Evolutionary conservation across 805 yeast species (phyloP).

Genomic region (Martiniozyma abietophila): DNA sequence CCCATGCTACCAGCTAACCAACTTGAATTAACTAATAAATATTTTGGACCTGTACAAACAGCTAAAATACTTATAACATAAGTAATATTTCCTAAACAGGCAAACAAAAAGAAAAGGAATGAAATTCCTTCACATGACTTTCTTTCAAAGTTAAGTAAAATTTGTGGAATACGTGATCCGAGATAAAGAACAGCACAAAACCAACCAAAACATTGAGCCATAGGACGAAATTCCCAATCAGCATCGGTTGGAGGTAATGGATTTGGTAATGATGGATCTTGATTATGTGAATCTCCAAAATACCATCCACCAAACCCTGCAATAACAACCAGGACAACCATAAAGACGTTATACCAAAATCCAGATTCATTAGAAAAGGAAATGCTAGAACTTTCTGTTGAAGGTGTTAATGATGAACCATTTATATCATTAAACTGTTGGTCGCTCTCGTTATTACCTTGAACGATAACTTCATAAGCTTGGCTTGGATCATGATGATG

Average conservation of each 20-base stretch:
- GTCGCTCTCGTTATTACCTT: too few species aligned
- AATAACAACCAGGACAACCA: conserved; percentile 57
- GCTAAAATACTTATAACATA: conserved; percentile 80
- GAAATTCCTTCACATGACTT: conserved; percentile 95
- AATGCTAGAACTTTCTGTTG: too few species aligned
- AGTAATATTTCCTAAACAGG: conserved; percentile 88
- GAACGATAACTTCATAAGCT: too few species aligned
- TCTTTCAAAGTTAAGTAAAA: conserved; percentile 71
- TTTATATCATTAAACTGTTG: conserved; percentile 26
- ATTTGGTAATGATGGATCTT: conserved; percentile 22
- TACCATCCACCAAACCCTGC: conserved; percentile 90
- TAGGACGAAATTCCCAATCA: conserved; percentile 53
- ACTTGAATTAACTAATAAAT: conserved; percentile 71
- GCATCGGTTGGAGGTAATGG: conserved; percentile 28
- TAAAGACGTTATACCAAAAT: conserved; percentile 30
- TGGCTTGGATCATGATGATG: conserved; percentile 8
- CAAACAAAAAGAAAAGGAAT: conserved; percentile 86
- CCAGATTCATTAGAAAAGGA: conserved; percentile 13
- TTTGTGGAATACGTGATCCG: conserved; percentile 91
- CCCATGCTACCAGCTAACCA: conserved; percentile 94
- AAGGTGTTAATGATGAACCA: conserved; percentile 9
- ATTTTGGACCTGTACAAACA: conserved; percentile 60
- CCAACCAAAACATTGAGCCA: conserved; percentile 87
- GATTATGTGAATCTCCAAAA: conserved; percentile 31
- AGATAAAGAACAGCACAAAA: conserved; percentile 64